These are phyloP conservation scores for Candida taoyuanica DNA, from an alignment of 805 yeast genomes.

Conservation along the genomic window DNA sequence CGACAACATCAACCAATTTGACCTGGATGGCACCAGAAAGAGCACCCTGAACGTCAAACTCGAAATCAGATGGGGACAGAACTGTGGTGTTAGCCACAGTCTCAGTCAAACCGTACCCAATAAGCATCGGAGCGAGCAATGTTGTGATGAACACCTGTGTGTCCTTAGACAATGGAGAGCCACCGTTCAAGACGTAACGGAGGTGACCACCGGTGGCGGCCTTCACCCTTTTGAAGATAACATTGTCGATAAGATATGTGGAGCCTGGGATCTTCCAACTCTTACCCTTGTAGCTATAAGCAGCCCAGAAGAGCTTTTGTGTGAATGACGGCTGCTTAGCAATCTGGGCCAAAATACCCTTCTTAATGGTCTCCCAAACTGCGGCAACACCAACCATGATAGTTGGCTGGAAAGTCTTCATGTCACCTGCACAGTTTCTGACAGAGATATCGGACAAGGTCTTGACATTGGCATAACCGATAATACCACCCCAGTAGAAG, in stretches of 20 bases:
- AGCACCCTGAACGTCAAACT: constrained; percentile 76
- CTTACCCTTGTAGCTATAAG: constrained; percentile 67
- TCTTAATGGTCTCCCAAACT: constrained; percentile 93
- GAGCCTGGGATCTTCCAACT: constrained; percentile 73
- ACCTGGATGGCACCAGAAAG: constrained; percentile 78
- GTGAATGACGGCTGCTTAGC: constrained; percentile 55
- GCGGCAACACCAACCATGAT: constrained; percentile 98
- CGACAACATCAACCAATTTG: constrained; percentile 86
- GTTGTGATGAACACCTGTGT: constrained; percentile 79
- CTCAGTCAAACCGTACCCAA: constrained; percentile 97
- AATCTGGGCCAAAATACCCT: constrained; percentile 82
- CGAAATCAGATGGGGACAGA: constrained; percentile 58
- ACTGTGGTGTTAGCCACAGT: constrained; percentile 87
- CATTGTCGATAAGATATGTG: constrained; percentile 51
- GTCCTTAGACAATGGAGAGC: constrained; percentile 78
- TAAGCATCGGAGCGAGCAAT: constrained; percentile 76
- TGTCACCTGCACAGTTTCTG: constrained; percentile 83
- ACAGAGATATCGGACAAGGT: constrained; percentile 81
- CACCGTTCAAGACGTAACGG: constrained; percentile 77
- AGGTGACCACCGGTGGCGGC: constrained; percentile 93
- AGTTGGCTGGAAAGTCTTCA: constrained; percentile 83
- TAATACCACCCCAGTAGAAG: constrained; percentile 84
- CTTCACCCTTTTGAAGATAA: constrained; percentile 82
- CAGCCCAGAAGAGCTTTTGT: constrained; percentile 87
- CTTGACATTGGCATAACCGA: constrained; percentile 91